Evolutionary conservation across 129 eudicot species (phyloP).

Genomic region (Flaveria robusta): DNA sequence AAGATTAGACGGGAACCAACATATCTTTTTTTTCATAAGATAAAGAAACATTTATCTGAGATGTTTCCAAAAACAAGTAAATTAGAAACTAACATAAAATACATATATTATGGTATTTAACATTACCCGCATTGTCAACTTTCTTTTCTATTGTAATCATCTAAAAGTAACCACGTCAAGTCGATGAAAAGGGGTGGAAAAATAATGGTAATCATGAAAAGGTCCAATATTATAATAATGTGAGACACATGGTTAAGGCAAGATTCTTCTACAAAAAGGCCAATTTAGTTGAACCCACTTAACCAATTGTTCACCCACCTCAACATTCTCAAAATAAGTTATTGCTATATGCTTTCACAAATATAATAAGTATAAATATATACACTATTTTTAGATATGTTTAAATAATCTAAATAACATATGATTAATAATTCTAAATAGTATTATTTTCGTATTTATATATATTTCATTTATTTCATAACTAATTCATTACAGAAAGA

Average conservation of each 20-base stretch:
- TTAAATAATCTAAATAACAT: too few species aligned
- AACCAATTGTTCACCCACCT: constrained; percentile 16
- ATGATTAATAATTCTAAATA: too few species aligned
- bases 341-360: neutral
- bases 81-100: too few species aligned
- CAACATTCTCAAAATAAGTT: neutral
- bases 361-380: too few species aligned
- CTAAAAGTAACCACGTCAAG: neutral
- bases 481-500: too few species aligned
- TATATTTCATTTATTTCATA: too few species aligned
- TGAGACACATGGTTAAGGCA: neutral
- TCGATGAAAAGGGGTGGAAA: neutral
- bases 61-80: too few species aligned
- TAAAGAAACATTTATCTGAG: too few species aligned
- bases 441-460: too few species aligned
- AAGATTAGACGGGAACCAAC: too few species aligned
- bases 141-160: neutral
- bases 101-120: neutral
- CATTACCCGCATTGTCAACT: neutral
- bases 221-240: neutral
- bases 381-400: too few species aligned
- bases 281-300: constrained; percentile 14
- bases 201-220: constrained; percentile 1
- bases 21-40: too few species aligned
- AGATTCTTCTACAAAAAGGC: constrained; percentile 1